phyloP scores from a whole-genome alignment of 2,329 filamentous ascomycete genomes.

The Fusarium musae region DNA sequence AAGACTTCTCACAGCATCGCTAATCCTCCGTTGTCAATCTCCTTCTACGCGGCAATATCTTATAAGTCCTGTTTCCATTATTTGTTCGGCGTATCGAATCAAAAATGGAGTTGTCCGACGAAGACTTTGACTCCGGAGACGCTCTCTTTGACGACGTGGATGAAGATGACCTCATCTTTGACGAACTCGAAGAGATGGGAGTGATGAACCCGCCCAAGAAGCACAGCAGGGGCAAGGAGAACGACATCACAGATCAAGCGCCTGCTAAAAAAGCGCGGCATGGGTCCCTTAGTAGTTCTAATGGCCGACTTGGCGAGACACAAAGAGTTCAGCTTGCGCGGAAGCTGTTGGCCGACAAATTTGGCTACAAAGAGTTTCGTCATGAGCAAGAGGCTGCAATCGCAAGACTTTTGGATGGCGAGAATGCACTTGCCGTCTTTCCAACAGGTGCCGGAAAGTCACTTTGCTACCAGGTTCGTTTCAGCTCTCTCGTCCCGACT shows the following conservation, averaged over 20 bases:
- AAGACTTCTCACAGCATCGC: not conserved
- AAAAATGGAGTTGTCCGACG: constrained; percentile 18
- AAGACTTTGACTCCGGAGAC: constrained; percentile 45
- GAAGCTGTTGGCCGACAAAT: constrained; percentile 51
- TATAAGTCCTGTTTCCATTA: not conserved
- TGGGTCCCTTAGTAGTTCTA: not conserved
- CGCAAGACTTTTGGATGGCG: constrained; percentile 49
- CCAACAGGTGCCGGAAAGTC: constrained; percentile 63
- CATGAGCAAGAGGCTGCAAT: constrained; percentile 59
- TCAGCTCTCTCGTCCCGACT: not conserved
- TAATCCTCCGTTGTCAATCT: not conserved
- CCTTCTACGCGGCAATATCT: not conserved
- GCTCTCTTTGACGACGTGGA: constrained; percentile 42
- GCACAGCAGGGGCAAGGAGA: constrained; percentile 6
- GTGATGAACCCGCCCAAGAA: constrained; percentile 20
- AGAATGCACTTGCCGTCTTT: constrained; percentile 58
- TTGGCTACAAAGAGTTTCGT: constrained; percentile 54
- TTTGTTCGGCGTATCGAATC: not conserved
- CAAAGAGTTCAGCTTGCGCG: constrained; percentile 32
- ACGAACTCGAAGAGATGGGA: constrained; percentile 29
- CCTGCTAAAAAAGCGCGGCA: constrained; percentile 27
- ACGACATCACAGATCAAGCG: not conserved
- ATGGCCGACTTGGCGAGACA: not conserved
- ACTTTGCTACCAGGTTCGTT: constrained; percentile 58
- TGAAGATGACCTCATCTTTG: constrained; percentile 38